Evolutionary conservation across 306 rosid species (phyloP).

Genomic region (Cucumis hystrix): DNA sequence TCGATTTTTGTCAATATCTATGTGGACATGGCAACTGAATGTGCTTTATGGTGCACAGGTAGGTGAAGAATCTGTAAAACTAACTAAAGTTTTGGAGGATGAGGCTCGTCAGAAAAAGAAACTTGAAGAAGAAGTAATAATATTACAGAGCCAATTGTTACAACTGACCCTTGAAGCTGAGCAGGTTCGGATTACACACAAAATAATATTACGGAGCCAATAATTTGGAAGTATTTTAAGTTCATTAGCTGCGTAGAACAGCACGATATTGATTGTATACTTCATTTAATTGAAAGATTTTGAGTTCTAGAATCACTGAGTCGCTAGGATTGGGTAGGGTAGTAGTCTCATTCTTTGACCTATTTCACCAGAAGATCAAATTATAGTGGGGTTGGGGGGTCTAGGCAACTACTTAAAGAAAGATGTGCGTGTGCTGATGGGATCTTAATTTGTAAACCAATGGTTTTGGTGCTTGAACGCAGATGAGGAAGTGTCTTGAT

Average conservation of each 20-base stretch:
- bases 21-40: conserved; percentile 13
- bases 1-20: neutral
- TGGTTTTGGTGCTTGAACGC: conserved; percentile 13
- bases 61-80: conserved; percentile 47
- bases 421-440: neutral
- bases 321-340: neutral
- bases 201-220: neutral
- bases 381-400: neutral
- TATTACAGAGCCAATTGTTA: conserved; percentile 68
- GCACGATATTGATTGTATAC: neutral
- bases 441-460: neutral
- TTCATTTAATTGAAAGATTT: too few species aligned
- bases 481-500: conserved; percentile 79
- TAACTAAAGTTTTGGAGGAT: conserved; percentile 50
- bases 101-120: conserved; percentile 62
- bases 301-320: neutral
- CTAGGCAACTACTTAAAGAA: neutral
- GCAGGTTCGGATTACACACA: conserved; percentile 38
- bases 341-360: neutral
- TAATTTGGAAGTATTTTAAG: neutral
- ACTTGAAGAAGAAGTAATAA: conserved; percentile 80
- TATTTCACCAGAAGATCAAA: neutral
- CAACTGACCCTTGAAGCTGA: conserved; percentile 80
- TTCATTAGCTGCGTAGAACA: neutral
- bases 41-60: conserved; percentile 36